phyloP scores from a whole-genome alignment of 1,284 basidiomycete species.

The Ustilago xerochloae region DNA sequence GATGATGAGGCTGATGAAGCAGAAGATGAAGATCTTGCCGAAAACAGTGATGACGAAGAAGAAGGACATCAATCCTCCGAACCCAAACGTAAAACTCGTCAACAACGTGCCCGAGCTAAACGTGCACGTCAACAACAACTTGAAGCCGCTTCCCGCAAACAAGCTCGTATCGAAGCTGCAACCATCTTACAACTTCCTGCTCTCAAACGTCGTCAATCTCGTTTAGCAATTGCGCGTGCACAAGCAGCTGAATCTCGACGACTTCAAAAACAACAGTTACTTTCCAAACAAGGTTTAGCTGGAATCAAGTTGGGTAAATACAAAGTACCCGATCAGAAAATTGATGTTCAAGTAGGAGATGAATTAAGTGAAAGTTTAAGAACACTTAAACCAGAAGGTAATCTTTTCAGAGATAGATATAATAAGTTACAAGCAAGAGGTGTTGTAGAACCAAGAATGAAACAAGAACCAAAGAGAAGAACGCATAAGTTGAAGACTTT shows the following conservation, averaged over 20 bases:
- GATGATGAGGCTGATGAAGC: slow-evolving; percentile 23
- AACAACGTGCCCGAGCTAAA: slow-evolving; percentile 50
- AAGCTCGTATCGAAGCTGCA: slow-evolving; percentile 41
- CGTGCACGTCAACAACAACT: slow-evolving; percentile 18
- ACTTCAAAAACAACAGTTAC: slow-evolving; percentile 27
- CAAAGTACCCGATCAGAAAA: slow-evolving; percentile 29
- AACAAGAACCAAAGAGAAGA: slow-evolving; percentile 18
- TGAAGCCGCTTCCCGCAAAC: slow-evolving; percentile 31
- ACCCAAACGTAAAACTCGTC: slow-evolving; percentile 53
- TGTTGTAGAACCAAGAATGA: slow-evolving; percentile 77
- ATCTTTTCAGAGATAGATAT: slow-evolving; percentile 90
- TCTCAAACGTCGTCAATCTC: slow-evolving; percentile 26
- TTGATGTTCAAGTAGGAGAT: slow-evolving; percentile 87
- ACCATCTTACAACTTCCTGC: slow-evolving; percentile 47
- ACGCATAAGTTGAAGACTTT: slow-evolving; percentile 32
- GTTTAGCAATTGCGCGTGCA: slow-evolving; percentile 25
- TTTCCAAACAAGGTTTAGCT: slow-evolving; percentile 43
- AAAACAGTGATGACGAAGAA: slow-evolving; percentile 3
- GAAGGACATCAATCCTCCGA: slow-evolving; percentile 6
- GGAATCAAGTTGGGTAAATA: slow-evolving; percentile 54
- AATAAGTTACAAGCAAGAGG: slow-evolving; percentile 82
- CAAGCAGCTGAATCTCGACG: slow-evolving; percentile 36
- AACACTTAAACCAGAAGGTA: slow-evolving; percentile 89
- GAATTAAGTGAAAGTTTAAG: slow-evolving; percentile 88
- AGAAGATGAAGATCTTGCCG: neutral